phyloP scores from a whole-genome alignment of 179 eudicot genomes.

The Spinacia oleracea region DNA sequence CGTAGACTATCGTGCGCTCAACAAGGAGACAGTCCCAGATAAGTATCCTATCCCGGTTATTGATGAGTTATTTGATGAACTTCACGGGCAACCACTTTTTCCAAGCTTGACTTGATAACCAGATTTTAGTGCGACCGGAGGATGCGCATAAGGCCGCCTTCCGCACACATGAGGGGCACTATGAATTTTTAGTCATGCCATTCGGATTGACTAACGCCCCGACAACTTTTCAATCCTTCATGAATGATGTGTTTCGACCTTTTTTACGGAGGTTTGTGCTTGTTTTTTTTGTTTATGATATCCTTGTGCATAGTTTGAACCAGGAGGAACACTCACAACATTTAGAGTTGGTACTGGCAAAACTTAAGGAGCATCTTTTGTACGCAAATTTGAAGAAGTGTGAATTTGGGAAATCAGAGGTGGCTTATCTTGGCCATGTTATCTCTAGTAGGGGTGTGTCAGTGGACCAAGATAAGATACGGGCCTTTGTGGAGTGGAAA shows the following conservation, averaged over 20 bases:
- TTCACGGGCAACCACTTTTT: background rate
- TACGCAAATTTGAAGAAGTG: too few relatives aligned
- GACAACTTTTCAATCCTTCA: background rate
- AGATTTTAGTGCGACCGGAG: background rate
- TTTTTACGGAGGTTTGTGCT: background rate
- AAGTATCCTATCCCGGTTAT: background rate
- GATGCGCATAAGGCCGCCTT: background rate
- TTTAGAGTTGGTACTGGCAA: background rate
- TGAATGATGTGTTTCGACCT: background rate
- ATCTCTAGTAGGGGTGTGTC: background rate
- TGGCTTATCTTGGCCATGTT: background rate
- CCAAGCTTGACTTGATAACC: background rate
- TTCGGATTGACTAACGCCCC: background rate
- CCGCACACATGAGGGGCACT: background rate
- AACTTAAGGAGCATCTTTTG: too few relatives aligned
- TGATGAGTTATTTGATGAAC: background rate
- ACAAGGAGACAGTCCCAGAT: background rate
- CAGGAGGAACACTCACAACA: rapidly evolving
- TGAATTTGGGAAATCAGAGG: too few relatives aligned
- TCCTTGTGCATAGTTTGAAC: background rate
- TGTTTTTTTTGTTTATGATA: background rate
- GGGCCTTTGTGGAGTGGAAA: background rate
- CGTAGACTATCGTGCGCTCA: background rate
- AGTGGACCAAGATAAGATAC: background rate
- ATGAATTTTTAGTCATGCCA: background rate